Base-by-base conservation (phyloP, 2,329 filamentous ascomycete species). In the Beauveria sp. region DNA sequence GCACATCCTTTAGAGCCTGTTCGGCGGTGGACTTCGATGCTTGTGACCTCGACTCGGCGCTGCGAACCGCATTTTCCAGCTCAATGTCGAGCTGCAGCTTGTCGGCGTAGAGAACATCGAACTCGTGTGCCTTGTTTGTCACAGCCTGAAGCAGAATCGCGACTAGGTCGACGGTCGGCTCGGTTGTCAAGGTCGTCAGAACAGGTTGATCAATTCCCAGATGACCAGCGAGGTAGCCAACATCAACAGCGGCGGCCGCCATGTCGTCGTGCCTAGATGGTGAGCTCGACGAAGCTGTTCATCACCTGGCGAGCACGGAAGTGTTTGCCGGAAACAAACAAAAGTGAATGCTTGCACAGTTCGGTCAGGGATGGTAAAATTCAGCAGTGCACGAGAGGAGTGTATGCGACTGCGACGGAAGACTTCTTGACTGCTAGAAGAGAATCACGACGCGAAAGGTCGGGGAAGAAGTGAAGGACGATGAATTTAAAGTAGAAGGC, bases 51-150 rank as follows among this genome's bases (percentile, higher is more conserved):
- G 88, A 86, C 71, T 97, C 93, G 63, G 89, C 88, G 66, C 84
- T 89, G 67, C 92, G 88, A 53, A 96, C 88, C 20, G 88, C 89
- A 73, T 91, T 94, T 73, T 99, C 94, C 8, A 97, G 83, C 77
- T 97, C 92, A 50, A 99, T 94, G 69, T 96, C 91, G 51, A 90
- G 79, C 66, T 91, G 88, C 50, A 97, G 82, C 76, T 97, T 97
- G 66, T 96, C 90, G 10, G 93, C 88, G 68, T 88, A 91, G 46
- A 96, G 77, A 44, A 86, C 83, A 71, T 96, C 91, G 68, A 85
- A 88, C 69, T 96, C 91, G 68, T 87, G 89, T 41, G 90, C 91
- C 73, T 94, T 96, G 34, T 79, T 77, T 26, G 87, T 83, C 58
- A 97, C 84, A 28, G 89, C 87, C 64, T 84, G 80, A 46, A 99